Percentiles rank a stretch among this genome's conserved stretches.
Conservation (phyloP, 2,329 filamentous ascomycete genomes). For the Pyrenophora seminiperda region DNA sequence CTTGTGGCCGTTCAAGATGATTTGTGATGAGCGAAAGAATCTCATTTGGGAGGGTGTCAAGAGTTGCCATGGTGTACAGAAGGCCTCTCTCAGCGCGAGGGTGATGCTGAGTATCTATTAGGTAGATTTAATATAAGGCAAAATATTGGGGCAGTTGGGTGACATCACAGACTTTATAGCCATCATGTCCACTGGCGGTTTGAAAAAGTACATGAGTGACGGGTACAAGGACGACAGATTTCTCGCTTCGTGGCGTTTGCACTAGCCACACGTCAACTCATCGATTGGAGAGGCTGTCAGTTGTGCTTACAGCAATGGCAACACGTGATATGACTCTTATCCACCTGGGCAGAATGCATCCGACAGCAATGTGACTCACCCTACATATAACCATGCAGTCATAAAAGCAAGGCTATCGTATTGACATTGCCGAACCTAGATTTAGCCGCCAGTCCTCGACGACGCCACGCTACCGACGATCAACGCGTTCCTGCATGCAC, state of each 20-base stretch:
- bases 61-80: slow-evolving; percentile 23
- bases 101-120: background rate
- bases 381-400: no score
- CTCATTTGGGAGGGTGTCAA: slow-evolving; percentile 40
- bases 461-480: slow-evolving; percentile 3
- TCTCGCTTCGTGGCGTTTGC: slow-evolving; percentile 13
- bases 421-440: no score
- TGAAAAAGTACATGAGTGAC: slow-evolving; percentile 14
- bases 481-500: slow-evolving; percentile 7
- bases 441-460: no score
- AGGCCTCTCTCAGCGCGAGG: background rate
- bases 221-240: slow-evolving; percentile 29
- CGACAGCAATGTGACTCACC: no score
- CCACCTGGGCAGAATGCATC: background rate
- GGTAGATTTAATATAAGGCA: background rate
- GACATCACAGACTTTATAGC: slow-evolving; percentile 1
- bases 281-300: background rate
- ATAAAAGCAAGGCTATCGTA: no score
- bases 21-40: slow-evolving; percentile 38
- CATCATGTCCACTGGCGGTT: slow-evolving; percentile 10
- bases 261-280: slow-evolving; percentile 10
- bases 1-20: slow-evolving; percentile 37
- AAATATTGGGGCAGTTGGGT: background rate
- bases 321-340: slow-evolving; percentile 1
- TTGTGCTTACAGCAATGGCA: background rate